A percentile compares a stretch with the other conserved stretches of the same genome.
These are phyloP conservation scores for Colletotrichum echinochloae DNA, from an alignment of 2,329 filamentous ascomycete genomes.

Conservation along the genomic window DNA sequence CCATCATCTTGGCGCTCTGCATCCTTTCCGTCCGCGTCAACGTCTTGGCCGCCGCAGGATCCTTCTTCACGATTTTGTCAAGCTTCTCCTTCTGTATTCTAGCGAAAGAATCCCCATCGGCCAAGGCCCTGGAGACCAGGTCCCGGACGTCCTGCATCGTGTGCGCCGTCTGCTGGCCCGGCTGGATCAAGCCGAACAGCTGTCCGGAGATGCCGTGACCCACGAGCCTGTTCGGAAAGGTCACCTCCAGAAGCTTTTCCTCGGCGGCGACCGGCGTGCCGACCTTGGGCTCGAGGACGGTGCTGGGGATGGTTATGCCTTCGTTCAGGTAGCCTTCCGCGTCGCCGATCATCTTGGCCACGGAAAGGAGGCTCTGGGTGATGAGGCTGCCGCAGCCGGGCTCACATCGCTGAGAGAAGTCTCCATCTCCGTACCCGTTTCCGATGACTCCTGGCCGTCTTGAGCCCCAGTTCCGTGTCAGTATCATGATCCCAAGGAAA, in stretches of 20 bases:
- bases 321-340: conserved; percentile 59
- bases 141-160: conserved; percentile 65
- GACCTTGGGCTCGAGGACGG: conserved; percentile 65
- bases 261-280: conserved; percentile 60
- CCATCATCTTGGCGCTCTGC: conserved; percentile 74
- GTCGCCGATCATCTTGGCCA: conserved; percentile 72
- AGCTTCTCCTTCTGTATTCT: conserved; percentile 1
- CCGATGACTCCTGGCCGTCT: conserved; percentile 55
- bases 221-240: conserved; percentile 72
- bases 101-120: conserved; percentile 43
- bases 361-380: conserved; percentile 69
- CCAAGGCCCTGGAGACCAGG: conserved; percentile 61
- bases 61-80: conserved; percentile 51
- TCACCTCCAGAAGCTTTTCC: conserved; percentile 47
- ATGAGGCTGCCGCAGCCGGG: conserved; percentile 61
- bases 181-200: conserved; percentile 55
- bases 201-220: conserved; percentile 56
- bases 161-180: conserved; percentile 45
- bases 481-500: rapidly evolving
- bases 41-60: conserved; percentile 35
- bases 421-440: conserved; percentile 70
- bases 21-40: conserved; percentile 10
- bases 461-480: neutral
- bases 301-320: conserved; percentile 73
- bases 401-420: conserved; percentile 63